These are phyloP conservation scores for Eragrostis tef DNA, from an alignment of 202 grass and related monocot species.

Conservation along the genomic window DNA sequence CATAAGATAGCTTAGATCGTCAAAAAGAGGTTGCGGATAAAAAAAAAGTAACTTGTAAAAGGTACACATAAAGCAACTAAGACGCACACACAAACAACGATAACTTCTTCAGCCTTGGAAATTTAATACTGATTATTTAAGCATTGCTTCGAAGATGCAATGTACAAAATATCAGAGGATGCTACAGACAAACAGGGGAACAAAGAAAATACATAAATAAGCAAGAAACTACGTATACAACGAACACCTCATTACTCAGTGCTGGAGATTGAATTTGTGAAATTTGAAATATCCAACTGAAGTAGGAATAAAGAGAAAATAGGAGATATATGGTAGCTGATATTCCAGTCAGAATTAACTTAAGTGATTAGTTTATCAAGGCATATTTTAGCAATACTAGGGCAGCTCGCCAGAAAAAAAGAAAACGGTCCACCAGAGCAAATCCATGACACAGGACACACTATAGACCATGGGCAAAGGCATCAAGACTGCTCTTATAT, in stretches of 20 bases:
- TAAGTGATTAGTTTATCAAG: background rate
- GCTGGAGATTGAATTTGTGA: background rate
- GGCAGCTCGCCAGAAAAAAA: background rate
- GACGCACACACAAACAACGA: background rate
- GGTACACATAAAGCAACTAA: background rate
- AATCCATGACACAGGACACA: constrained; percentile 1
- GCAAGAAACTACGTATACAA: constrained; percentile 5
- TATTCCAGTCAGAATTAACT: background rate
- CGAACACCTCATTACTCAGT: background rate
- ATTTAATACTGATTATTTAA: constrained; percentile 19
- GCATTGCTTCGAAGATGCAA: background rate
- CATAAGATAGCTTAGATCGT: background rate
- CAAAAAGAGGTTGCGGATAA: constrained; percentile 7
- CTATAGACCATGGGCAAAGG: constrained; percentile 8
- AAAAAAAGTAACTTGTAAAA: background rate
- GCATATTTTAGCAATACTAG: background rate
- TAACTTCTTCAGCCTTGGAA: constrained; percentile 8
- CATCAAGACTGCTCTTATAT: constrained; percentile 1
- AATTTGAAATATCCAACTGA: constrained; percentile 25
- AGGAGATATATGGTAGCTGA: background rate
- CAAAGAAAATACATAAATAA: background rate
- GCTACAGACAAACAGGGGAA: background rate
- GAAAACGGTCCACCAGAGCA: background rate
- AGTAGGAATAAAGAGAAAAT: background rate
- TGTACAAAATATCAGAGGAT: constrained; percentile 8